Conservation (phyloP, 495 filamentous ascomycete species). For the Daldinia grandis region DNA sequence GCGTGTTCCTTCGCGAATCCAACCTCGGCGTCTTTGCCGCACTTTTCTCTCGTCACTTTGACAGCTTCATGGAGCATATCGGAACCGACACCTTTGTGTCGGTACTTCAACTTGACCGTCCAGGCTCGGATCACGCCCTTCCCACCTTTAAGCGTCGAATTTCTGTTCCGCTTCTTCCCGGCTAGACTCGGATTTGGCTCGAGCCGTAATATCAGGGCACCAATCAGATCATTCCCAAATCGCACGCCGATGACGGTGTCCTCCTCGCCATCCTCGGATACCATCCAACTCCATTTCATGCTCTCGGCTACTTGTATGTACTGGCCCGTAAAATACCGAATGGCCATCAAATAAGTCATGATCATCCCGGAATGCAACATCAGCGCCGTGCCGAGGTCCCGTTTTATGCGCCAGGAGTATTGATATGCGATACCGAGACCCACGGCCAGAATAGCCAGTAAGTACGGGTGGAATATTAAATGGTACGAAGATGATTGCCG, state of each 20-base stretch:
- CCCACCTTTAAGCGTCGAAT: conserved; percentile 50
- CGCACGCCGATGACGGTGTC: conserved; percentile 54
- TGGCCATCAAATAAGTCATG: conserved; percentile 52
- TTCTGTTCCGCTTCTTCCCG: conserved; percentile 36
- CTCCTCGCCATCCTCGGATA: conserved; percentile 45
- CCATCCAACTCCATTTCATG: conserved; percentile 51
- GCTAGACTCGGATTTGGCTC: conserved; percentile 46
- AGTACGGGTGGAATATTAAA: conserved; percentile 53
- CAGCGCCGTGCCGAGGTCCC: conserved; percentile 48
- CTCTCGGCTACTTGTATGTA: conserved; percentile 53
- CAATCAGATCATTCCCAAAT: conserved; percentile 52
- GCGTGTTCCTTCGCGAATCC: conserved; percentile 75
- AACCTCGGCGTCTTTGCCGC: conserved; percentile 64
- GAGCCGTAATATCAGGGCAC: conserved; percentile 54
- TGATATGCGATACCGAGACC: conserved; percentile 47
- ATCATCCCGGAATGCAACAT: conserved; percentile 47
- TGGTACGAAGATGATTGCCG: conserved; percentile 51
- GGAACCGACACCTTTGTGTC: conserved; percentile 71
- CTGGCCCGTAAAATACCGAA: conserved; percentile 52
- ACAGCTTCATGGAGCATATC: conserved; percentile 75
- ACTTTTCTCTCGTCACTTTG: conserved; percentile 61
- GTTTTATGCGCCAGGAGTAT: conserved; percentile 42
- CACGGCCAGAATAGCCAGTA: conserved; percentile 44
- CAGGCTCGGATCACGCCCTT: conserved; percentile 73
- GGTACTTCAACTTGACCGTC: conserved; percentile 73